phyloP scores from a whole-genome alignment of 2,329 filamentous ascomycete species.

The Ilyonectria sp. region DNA sequence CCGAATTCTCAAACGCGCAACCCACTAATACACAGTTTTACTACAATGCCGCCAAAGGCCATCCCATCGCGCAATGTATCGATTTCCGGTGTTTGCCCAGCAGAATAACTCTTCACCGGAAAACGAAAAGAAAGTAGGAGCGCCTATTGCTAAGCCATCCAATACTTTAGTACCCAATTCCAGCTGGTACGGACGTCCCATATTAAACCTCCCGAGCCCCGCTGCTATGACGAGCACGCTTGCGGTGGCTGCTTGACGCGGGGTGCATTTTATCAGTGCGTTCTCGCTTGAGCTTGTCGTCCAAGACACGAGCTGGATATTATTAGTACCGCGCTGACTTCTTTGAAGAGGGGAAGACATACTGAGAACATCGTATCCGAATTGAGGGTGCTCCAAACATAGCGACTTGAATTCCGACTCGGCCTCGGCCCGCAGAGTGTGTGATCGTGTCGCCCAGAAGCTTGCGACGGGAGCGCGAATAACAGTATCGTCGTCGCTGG shows the following conservation, averaged over 20 bases:
- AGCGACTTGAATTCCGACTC: conserved; percentile 87
- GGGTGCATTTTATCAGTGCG: conserved; percentile 73
- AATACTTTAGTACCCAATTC: not conserved
- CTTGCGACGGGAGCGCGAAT: conserved; percentile 46
- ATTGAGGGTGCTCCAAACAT: conserved; percentile 91
- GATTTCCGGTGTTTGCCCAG: not conserved
- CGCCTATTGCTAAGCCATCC: not conserved
- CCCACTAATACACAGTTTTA: too few species aligned
- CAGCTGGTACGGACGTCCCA: too few species aligned
- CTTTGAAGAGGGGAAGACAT: conserved; percentile 48
- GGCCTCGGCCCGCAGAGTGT: conserved; percentile 87
- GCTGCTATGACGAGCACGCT: conserved; percentile 70
- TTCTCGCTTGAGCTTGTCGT: conserved; percentile 77
- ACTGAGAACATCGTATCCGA: conserved; percentile 94
- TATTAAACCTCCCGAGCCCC: conserved; percentile 42
- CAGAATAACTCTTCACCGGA: not conserved
- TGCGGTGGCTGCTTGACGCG: conserved; percentile 65
- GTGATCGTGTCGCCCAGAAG: conserved; percentile 56
- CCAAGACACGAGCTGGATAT: conserved; percentile 70
- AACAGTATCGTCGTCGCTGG: conserved; percentile 36
- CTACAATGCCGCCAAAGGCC: not conserved
- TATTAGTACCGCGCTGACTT: conserved; percentile 30
- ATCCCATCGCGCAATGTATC: not conserved
- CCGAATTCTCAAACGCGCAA: not conserved
- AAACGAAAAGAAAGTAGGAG: not conserved